These are phyloP conservation scores for Kwoniella europaea DNA, from an alignment of 768 basidiomycete species.

Conservation along the genomic window DNA sequence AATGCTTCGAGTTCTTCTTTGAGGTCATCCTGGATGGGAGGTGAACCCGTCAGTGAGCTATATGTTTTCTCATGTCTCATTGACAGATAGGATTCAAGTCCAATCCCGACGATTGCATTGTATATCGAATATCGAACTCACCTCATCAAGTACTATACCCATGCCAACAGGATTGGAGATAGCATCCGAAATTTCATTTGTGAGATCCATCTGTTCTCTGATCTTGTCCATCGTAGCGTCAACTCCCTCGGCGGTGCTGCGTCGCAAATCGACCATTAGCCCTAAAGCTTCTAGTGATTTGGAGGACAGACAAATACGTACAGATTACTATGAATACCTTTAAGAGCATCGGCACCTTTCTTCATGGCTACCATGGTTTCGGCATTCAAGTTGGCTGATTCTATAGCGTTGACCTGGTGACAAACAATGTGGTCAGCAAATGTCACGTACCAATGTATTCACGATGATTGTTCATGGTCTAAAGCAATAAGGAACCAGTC, in stretches of 20 bases:
- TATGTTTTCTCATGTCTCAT: no score
- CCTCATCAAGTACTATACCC: slow-evolving; percentile 73
- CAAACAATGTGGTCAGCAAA: background rate
- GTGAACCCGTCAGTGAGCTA: no score
- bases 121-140: slow-evolving; percentile 44
- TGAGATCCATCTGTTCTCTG: slow-evolving; percentile 86
- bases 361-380: slow-evolving; percentile 98
- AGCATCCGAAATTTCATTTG: slow-evolving; percentile 87
- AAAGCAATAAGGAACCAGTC: background rate
- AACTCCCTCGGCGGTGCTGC: slow-evolving; percentile 82
- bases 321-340: slow-evolving; percentile 86
- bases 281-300: background rate
- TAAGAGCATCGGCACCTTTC: slow-evolving; percentile 87
- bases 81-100: no score
- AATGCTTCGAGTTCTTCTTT: slow-evolving; percentile 79
- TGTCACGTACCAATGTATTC: background rate
- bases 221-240: slow-evolving; percentile 86
- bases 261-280: background rate
- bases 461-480: no score
- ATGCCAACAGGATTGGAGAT: slow-evolving; percentile 74
- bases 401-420: slow-evolving; percentile 80
- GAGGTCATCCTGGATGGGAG: slow-evolving; percentile 69
- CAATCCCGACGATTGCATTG: no score
- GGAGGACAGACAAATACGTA: slow-evolving; percentile 61
- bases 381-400: slow-evolving; percentile 95